Percentiles rank a stretch among this genome's conserved stretches.
These are phyloP conservation scores for Suillus subalutaceus DNA, from an alignment of 768 basidiomycete species.

Conservation along the genomic window DNA sequence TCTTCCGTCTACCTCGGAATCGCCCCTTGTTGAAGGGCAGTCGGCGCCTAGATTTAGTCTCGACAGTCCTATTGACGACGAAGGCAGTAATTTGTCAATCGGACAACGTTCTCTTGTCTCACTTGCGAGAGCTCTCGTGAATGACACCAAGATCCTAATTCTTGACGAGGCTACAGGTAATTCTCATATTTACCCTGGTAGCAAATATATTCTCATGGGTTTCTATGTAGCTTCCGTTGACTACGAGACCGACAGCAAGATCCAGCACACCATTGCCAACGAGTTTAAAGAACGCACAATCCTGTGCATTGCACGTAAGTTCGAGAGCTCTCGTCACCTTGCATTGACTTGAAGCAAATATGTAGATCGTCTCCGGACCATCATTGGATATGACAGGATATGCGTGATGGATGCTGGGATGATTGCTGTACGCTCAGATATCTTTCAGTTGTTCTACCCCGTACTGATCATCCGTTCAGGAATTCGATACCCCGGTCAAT, in stretches of 20 bases:
- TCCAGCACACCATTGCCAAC: constrained; percentile 85
- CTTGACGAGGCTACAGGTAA: constrained; percentile 57
- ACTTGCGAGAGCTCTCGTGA: constrained; percentile 86
- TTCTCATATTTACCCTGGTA: constrained; percentile 1
- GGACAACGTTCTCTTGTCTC: constrained; percentile 70
- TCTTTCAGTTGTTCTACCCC: not conserved
- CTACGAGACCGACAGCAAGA: constrained; percentile 87
- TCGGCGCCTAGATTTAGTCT: constrained; percentile 62
- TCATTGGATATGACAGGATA: constrained; percentile 86
- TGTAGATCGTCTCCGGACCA: constrained; percentile 81
- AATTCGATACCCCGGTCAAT: constrained; percentile 79
- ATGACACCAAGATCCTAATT: constrained; percentile 81
- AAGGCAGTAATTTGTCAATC: constrained; percentile 72
- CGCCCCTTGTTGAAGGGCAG: constrained; percentile 33
- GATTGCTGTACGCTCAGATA: constrained; percentile 58
- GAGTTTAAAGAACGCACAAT: constrained; percentile 87
- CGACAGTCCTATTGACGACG: constrained; percentile 83
- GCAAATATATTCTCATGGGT: constrained; percentile 1
- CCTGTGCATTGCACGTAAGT: constrained; percentile 84
- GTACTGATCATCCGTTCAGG: constrained; percentile 38
- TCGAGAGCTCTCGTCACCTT: not conserved
- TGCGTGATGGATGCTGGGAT: constrained; percentile 83
- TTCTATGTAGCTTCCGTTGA: constrained; percentile 71
- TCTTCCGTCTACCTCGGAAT: constrained; percentile 19
- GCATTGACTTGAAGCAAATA: constrained; percentile 7